These are phyloP conservation scores for Eucalyptus pauciflora DNA, from an alignment of 345 rosid species.

Conservation along the genomic window DNA sequence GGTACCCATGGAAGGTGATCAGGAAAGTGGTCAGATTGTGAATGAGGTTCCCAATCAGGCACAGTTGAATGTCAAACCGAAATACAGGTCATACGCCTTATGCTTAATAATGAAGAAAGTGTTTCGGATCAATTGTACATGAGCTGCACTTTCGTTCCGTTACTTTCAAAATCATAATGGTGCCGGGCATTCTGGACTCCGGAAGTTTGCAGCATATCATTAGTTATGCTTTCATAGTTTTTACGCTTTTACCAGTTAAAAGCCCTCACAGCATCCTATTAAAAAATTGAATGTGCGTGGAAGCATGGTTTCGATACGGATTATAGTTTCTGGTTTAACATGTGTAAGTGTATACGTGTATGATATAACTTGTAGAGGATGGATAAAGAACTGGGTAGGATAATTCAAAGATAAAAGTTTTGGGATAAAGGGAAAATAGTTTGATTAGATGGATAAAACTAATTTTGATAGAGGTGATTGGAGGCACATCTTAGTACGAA, in stretches of 20 bases:
- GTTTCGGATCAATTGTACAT: background rate
- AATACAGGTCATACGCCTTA: conserved; percentile 25
- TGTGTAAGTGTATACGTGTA: no score
- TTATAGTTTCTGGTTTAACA: no score
- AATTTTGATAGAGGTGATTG: no score
- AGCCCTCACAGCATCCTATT: background rate
- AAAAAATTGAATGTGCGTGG: no score
- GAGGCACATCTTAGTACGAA: no score
- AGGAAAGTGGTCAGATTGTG: background rate
- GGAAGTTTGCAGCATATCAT: background rate
- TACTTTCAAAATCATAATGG: background rate
- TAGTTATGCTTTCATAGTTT: background rate
- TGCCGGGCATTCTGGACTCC: background rate
- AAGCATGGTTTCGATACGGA: no score
- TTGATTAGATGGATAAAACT: no score
- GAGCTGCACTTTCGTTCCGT: background rate
- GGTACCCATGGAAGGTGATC: background rate
- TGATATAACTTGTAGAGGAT: no score
- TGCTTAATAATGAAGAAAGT: background rate
- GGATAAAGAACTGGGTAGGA: fast-evolving
- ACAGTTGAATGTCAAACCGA: conserved; percentile 20
- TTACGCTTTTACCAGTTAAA: background rate
- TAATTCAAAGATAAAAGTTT: no score
- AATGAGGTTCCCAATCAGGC: background rate
- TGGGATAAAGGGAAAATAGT: no score